These are phyloP conservation scores for Ceratocystis diversiconidia DNA, from an alignment of 2,329 filamentous ascomycete species.

Conservation along the genomic window DNA sequence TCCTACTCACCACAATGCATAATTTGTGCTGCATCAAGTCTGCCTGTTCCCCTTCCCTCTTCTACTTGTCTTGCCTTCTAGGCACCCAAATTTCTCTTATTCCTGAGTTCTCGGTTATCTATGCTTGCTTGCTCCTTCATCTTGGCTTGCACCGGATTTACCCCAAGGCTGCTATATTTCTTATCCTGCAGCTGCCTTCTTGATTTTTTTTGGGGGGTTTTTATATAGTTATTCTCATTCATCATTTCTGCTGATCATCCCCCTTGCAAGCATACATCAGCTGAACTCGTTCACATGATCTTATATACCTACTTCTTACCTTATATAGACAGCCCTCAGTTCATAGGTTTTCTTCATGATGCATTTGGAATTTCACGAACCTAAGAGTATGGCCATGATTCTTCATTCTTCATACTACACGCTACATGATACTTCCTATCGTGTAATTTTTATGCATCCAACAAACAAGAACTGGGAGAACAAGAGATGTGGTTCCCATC, in stretches of 20 bases:
- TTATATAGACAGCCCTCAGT: neutral
- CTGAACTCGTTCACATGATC: neutral
- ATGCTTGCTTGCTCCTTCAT: neutral
- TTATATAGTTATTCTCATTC: neutral
- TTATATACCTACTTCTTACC: neutral
- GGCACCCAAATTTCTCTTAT: neutral
- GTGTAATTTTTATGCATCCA: conserved; percentile 3
- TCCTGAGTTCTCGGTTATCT: neutral
- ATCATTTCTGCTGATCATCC: neutral
- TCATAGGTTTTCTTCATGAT: neutral
- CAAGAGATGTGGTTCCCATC: neutral
- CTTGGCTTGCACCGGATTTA: neutral
- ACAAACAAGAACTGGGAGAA: neutral
- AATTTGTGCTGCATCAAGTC: no score
- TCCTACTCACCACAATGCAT: no score
- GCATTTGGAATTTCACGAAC: neutral
- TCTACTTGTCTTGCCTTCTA: neutral
- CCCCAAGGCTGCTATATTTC: neutral
- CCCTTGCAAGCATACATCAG: neutral
- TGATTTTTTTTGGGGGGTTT: neutral
- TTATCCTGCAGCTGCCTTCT: neutral
- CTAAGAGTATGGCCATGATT: conserved; percentile 6
- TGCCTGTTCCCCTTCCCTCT: no score
- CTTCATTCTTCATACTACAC: conserved; percentile 5
- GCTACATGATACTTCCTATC: neutral